These are phyloP conservation scores for Pterulicium gracile DNA, from an alignment of 1,284 basidiomycete species.

Conservation along the genomic window DNA sequence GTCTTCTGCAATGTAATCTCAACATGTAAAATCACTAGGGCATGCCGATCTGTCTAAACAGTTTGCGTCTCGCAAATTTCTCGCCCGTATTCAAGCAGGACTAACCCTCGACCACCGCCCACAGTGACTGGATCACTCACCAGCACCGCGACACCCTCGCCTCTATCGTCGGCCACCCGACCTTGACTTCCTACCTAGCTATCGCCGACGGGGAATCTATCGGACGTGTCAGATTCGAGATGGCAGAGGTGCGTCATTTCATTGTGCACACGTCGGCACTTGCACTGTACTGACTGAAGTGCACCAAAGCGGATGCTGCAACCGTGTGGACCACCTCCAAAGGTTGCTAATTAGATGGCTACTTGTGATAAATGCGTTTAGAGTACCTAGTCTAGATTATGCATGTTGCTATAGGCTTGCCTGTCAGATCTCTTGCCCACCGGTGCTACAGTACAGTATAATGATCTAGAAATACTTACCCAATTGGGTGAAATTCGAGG, in stretches of 20 bases:
- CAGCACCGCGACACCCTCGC: constrained; percentile 93
- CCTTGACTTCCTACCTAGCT: constrained; percentile 78
- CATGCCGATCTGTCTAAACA: constrained; percentile 93
- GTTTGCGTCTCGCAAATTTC: too few species aligned
- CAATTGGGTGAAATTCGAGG: not conserved
- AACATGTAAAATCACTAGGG: constrained; percentile 31
- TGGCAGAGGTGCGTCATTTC: constrained; percentile 70
- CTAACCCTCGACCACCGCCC: too few species aligned
- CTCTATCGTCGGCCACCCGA: constrained; percentile 86
- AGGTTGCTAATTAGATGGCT: constrained; percentile 72
- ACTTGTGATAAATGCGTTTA: not conserved
- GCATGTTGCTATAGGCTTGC: too few species aligned
- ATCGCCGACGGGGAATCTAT: constrained; percentile 91
- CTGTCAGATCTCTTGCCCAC: not conserved
- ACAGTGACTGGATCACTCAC: constrained; percentile 98
- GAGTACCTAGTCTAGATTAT: too few species aligned
- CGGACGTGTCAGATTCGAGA: constrained; percentile 88
- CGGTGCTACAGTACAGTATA: not conserved
- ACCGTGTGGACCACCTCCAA: constrained; percentile 93
- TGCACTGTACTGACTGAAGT: not conserved
- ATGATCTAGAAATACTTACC: not conserved
- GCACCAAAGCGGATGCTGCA: constrained; percentile 82
- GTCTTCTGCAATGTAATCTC: constrained; percentile 4
- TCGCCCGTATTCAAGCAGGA: too few species aligned
- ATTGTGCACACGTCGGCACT: not conserved